A percentile compares a stretch with the other conserved stretches of the same genome.
These are phyloP conservation scores for Trichoderma reesei DNA, from an alignment of 495 filamentous ascomycete genomes.

Conservation along the genomic window DNA sequence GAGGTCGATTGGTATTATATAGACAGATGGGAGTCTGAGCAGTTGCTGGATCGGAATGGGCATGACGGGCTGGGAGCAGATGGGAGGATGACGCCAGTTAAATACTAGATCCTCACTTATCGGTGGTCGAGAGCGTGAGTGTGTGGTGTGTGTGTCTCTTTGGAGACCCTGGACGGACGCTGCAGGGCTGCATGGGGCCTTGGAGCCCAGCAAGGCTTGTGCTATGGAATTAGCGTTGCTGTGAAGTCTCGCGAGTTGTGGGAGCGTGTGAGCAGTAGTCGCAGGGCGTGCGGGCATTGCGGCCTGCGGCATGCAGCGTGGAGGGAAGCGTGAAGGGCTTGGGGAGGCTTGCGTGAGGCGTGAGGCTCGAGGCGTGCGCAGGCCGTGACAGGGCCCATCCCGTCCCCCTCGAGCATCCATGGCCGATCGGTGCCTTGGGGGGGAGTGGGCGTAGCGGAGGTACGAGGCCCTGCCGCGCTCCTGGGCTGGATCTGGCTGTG, in stretches of 20 bases:
- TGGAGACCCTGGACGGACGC: conserved; percentile 1
- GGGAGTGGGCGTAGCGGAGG: not conserved
- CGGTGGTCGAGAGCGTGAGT: too few relatives aligned
- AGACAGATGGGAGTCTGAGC: not conserved
- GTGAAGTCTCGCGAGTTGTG: too few relatives aligned
- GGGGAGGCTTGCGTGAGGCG: too few relatives aligned
- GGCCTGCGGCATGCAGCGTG: too few relatives aligned
- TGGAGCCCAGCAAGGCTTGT: conserved; percentile 8
- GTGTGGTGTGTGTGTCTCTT: too few relatives aligned
- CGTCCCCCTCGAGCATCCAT: not conserved
- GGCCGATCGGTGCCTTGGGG: not conserved
- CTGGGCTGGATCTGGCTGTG: conserved; percentile 1
- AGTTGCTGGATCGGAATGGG: conserved; percentile 7
- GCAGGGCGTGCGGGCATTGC: not conserved
- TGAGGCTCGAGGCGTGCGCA: too few relatives aligned
- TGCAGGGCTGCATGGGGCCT: conserved; percentile 9
- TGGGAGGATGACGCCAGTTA: conserved; percentile 8
- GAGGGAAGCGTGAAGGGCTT: too few relatives aligned
- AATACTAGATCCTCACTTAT: conserved; percentile 5
- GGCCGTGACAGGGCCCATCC: conserved; percentile 3
- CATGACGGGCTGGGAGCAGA: conserved; percentile 5
- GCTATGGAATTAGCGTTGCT: not conserved
- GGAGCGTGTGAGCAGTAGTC: too few relatives aligned
- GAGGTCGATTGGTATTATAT: conserved; percentile 8
- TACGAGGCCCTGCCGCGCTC: not conserved